phyloP scores from a whole-genome alignment of 2,329 filamentous ascomycete species.

The Fusarium sp. region DNA sequence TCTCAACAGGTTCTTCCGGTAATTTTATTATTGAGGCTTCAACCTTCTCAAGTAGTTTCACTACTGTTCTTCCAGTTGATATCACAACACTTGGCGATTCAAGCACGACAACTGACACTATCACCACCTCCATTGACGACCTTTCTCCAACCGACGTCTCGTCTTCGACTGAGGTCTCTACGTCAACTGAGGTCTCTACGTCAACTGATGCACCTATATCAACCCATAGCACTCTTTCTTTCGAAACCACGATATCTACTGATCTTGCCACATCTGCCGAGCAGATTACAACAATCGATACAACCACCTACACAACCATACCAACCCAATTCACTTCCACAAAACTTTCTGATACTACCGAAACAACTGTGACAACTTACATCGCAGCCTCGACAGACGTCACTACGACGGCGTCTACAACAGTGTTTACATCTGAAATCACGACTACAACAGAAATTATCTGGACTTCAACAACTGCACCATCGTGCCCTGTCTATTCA shows the following conservation, averaged over 20 bases:
- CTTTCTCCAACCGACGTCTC: not conserved
- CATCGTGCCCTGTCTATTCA: not conserved
- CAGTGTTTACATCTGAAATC: not conserved
- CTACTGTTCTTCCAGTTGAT: not conserved
- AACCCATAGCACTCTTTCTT: not conserved
- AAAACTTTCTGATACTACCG: not conserved
- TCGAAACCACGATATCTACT: not conserved
- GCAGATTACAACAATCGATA: not conserved
- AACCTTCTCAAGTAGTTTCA: not conserved
- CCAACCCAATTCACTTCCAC: not conserved
- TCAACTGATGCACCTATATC: not conserved
- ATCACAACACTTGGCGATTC: not conserved
- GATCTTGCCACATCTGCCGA: not conserved
- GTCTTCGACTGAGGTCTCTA: not conserved
- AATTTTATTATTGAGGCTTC: not conserved
- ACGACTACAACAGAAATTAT: not conserved
- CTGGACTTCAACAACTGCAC: not conserved
- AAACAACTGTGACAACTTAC: not conserved
- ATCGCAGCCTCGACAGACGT: not conserved
- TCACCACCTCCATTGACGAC: not conserved
- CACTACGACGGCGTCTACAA: not conserved
- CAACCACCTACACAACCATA: not conserved
- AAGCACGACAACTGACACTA: not conserved
- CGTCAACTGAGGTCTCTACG: not conserved
- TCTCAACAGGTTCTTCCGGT: not conserved